phyloP scores from a whole-genome alignment of 768 basidiomycete species.

The Tulasnella sp. region DNA sequence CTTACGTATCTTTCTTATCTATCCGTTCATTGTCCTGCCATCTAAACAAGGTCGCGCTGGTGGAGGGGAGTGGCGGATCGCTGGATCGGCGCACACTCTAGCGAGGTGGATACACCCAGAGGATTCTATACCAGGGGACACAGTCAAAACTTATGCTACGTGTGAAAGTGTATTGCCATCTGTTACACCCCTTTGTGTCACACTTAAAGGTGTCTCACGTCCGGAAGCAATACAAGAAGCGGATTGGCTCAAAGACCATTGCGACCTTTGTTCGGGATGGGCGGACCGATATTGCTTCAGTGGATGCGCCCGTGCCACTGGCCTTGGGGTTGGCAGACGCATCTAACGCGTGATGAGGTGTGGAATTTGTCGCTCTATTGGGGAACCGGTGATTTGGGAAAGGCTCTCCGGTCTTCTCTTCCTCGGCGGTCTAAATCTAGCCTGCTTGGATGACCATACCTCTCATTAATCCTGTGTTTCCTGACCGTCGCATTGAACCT shows the following conservation, averaged over 20 bases:
- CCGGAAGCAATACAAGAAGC: slow-evolving; percentile 55
- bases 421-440: too few species aligned
- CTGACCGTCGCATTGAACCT: too few species aligned
- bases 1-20: slow-evolving; percentile 57
- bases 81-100: slow-evolving; percentile 4
- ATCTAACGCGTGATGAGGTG: too few species aligned
- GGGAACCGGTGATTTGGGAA: too few species aligned
- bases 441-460: too few species aligned
- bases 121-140: slow-evolving; percentile 18
- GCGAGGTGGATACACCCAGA: slow-evolving; percentile 13
- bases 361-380: too few species aligned
- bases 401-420: too few species aligned
- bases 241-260: slow-evolving; percentile 67
- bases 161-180: slow-evolving; percentile 14
- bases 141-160: slow-evolving; percentile 10
- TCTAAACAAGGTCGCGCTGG: slow-evolving; percentile 51
- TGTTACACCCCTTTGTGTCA: slow-evolving; percentile 22
- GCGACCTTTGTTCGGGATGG: slow-evolving; percentile 40
- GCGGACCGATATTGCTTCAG: slow-evolving; percentile 12
- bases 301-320: neutral
- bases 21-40: slow-evolving; percentile 65
- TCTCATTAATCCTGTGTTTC: too few species aligned
- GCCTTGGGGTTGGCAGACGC: too few species aligned
- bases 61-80: slow-evolving; percentile 51
- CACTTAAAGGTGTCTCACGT: slow-evolving; percentile 28